Percentiles rank a stretch among this genome's conserved stretches.
phyloP scores from a whole-genome alignment of 139 green algal genomes.

The Mychonastes homosphaera region DNA sequence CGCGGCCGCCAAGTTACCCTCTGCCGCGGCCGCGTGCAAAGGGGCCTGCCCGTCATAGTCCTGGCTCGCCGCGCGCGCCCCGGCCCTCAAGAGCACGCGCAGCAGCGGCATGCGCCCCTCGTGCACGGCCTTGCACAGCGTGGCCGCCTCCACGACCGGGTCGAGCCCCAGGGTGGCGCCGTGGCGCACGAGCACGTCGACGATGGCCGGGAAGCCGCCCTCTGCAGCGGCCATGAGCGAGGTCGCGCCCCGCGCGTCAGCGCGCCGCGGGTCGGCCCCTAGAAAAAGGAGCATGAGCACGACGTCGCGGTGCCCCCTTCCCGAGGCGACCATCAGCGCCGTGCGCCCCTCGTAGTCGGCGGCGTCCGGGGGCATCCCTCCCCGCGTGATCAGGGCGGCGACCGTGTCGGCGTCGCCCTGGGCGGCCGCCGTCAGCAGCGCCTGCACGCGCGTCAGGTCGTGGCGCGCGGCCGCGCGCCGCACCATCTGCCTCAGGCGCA shows the following conservation, averaged over 20 bases:
- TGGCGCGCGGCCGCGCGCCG: no score
- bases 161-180: conserved; percentile 19
- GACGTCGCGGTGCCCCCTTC: conserved; percentile 20
- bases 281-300: conserved; percentile 23
- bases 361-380: conserved; percentile 30
- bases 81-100: conserved; percentile 23
- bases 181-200: conserved; percentile 23
- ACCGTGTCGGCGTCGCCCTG: conserved; percentile 15
- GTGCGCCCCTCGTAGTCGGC: conserved; percentile 40
- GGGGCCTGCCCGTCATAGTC: conserved; percentile 54
- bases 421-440: conserved; percentile 29
- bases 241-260: conserved; percentile 36
- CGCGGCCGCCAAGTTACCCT: conserved; percentile 30
- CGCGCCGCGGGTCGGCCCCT: conserved; percentile 24
- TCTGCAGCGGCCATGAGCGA: conserved; percentile 28
- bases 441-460: conserved; percentile 5
- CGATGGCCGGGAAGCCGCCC: conserved; percentile 17
- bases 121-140: conserved; percentile 27
- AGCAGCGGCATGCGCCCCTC: conserved; percentile 20
- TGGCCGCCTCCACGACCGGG: conserved; percentile 12
- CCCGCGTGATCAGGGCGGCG: conserved; percentile 36
- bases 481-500: no score
- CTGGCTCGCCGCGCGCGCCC: conserved; percentile 19
- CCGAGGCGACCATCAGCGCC: conserved; percentile 27
- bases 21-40: conserved; percentile 38